Percentiles rank a stretch among this genome's conserved stretches.
Conservation (phyloP, 768 basidiomycete species). For the Agrocybe pediades region DNA sequence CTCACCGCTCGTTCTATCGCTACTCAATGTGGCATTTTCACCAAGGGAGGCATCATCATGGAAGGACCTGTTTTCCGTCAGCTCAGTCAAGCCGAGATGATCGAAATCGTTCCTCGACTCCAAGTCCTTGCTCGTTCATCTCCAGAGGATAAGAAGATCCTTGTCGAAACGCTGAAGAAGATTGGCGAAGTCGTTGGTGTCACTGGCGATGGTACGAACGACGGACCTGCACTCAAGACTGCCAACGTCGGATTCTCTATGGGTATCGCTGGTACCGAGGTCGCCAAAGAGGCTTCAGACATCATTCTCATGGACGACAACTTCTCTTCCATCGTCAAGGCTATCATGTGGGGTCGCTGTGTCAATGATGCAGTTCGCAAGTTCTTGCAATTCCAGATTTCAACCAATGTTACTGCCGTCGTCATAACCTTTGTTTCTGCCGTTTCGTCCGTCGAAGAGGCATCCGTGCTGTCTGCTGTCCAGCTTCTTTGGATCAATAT, state of each 20-base stretch:
- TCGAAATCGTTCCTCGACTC: slow-evolving; percentile 86
- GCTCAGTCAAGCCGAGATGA: slow-evolving; percentile 66
- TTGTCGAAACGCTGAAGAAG: slow-evolving; percentile 85
- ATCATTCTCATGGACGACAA: slow-evolving; percentile 99
- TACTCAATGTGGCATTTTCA: slow-evolving; percentile 93
- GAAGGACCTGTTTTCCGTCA: slow-evolving; percentile 94
- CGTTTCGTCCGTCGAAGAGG: slow-evolving; percentile 73
- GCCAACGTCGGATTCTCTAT: slow-evolving; percentile 97
- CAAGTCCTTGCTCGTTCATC: slow-evolving; percentile 98
- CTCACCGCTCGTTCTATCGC: slow-evolving; percentile 97
- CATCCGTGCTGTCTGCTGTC: slow-evolving; percentile 91
- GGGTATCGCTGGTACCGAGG: slow-evolving; percentile 96
- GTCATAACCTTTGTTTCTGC: slow-evolving; percentile 91
- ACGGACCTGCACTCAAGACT: slow-evolving; percentile 93
- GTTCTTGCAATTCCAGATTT: slow-evolving; percentile 95
- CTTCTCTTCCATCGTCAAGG: slow-evolving; percentile 93
- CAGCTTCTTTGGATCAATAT: slow-evolving; percentile 99
- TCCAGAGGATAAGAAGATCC: slow-evolving; percentile 93
- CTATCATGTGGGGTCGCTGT: slow-evolving; percentile 99
- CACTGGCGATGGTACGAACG: slow-evolving; percentile 98
- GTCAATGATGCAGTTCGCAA: slow-evolving; percentile 98
- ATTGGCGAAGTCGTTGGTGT: slow-evolving; percentile 93
- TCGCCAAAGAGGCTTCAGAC: slow-evolving; percentile 98
- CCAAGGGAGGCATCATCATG: slow-evolving; percentile 94
- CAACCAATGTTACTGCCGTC: slow-evolving; percentile 95